Evolutionary conservation across 345 rosid genomes (phyloP).

Genomic region (Eutrema japonicum): DNA sequence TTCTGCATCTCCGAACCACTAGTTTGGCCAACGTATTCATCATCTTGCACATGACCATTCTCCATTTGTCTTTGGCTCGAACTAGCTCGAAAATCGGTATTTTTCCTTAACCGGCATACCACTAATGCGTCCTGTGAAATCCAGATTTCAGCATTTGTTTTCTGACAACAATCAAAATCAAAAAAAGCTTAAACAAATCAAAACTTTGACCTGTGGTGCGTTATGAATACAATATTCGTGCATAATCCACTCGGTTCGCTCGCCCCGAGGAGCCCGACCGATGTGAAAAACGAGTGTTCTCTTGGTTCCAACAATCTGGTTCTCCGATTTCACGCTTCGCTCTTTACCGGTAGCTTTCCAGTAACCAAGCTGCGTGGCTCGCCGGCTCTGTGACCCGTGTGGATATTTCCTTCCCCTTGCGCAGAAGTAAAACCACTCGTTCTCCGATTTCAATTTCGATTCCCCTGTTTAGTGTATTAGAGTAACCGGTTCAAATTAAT

Average conservation of each 20-base stretch:
- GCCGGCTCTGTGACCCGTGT: slow-evolving; percentile 59
- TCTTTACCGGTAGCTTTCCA: no score
- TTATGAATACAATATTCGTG: no score
- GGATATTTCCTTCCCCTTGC: slow-evolving; percentile 92
- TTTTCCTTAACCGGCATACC: slow-evolving; percentile 81
- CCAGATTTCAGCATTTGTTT: neutral
- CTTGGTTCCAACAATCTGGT: no score
- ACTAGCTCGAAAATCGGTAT: slow-evolving; percentile 55
- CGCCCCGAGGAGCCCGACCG: no score
- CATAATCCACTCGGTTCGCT: no score
- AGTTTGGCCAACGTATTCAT: slow-evolving; percentile 41
- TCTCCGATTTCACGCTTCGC: no score
- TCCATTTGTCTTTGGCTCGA: slow-evolving; percentile 38
- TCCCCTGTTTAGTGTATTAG: slow-evolving; percentile 47
- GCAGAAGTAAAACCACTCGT: slow-evolving; percentile 89
- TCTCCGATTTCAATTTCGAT: slow-evolving; percentile 68
- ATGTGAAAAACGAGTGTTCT: no score
- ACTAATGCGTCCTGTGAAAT: slow-evolving; percentile 69
- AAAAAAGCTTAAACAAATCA: no score
- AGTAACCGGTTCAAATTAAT: neutral
- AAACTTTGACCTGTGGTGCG: no score
- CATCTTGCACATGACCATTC: slow-evolving; percentile 35
- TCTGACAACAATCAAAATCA: neutral
- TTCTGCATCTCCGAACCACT: slow-evolving; percentile 45
- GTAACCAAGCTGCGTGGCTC: no score